Evolutionary conservation across 768 basidiomycete genomes (phyloP), one percentile per base, ranked within the genome.

Genomic region (Phlebiopsis flavidoalba): DNA sequence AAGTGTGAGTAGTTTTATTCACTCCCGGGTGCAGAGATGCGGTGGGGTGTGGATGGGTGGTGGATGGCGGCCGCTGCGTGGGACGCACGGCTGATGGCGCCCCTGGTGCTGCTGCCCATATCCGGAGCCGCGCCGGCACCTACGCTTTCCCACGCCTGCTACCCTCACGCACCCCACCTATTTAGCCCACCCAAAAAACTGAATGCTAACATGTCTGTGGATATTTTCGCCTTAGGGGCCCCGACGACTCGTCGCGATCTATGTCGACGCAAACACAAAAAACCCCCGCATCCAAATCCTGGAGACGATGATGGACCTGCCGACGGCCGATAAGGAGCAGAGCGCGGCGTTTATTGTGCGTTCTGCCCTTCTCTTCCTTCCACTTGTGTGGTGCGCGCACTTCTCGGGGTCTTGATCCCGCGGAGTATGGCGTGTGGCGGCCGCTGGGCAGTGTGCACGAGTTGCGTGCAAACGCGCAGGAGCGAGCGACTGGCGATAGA

Each of bases 231-330:
- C 40, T 47, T 60, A 72, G 71, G 4, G 68, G 67, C 7, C 71
- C 69, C 5, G 71, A 74, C 51, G 73, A 75, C 55, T 66, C 62
- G 56, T 78, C 79, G n/a, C n/a, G 36, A 73, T 77, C 64, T 77
- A 73, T 64, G 77, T 81, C 64, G 80, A 81, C 65, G 70, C 75
- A 59, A 77, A 82, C 65, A 81, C 91, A 5, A n/a, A n/a, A n/a
- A n/a, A n/a, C n/a, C n/a, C n/a, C 26, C 87, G 91, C 60, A 93
- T 95, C 56, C 92, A 93, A 71, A 82, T 95, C 62, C 70, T 94
- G 52, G 89, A 93, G 66, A 87, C 88, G 22, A 87, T 95, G 78
- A 74, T 84, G 60, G 78, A 83, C 68, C 84, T 95, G 43, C 88
- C 89, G 5, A 81, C 85, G 56, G 74, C 80, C 19, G 76, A 81